Conservation (phyloP, 2,329 filamentous ascomycete species). For the Alternaria panax region DNA sequence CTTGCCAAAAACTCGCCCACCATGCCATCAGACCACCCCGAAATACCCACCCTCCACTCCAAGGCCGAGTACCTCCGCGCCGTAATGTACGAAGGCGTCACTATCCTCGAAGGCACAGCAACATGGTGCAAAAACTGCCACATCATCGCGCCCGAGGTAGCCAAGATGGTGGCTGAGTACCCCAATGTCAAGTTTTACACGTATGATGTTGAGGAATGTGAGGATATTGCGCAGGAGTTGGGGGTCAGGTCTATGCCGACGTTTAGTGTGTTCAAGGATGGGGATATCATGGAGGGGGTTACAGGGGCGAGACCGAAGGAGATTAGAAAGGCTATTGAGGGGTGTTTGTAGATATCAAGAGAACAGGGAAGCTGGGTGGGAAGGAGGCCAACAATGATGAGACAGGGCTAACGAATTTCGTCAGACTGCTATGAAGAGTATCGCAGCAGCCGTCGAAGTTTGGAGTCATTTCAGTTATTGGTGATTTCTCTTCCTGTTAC, state of each 20-base stretch:
- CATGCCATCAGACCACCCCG: conserved; percentile 1
- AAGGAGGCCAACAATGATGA: neutral
- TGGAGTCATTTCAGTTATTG: too few relatives aligned
- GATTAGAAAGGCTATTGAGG: conserved; percentile 34
- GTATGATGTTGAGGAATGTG: conserved; percentile 41
- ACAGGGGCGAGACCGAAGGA: conserved; percentile 32
- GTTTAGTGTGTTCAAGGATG: conserved; percentile 42
- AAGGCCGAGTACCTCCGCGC: conserved; percentile 40
- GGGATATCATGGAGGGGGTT: conserved; percentile 36
- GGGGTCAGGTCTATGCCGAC: conserved; percentile 39
- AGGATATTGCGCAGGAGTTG: conserved; percentile 42
- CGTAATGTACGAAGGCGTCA: conserved; percentile 41
- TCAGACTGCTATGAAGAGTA: neutral
- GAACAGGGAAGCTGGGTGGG: neutral
- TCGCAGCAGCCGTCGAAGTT: too few relatives aligned
- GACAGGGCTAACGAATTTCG: neutral
- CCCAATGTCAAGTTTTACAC: conserved; percentile 37
- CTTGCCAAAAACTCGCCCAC: neutral
- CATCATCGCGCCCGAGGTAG: conserved; percentile 37
- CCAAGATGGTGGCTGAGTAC: conserved; percentile 35
- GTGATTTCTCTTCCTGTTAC: too few relatives aligned
- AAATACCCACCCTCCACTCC: conserved; percentile 33
- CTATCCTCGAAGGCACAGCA: conserved; percentile 42
- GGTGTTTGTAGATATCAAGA: conserved; percentile 19
- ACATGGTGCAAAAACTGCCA: conserved; percentile 42